A percentile compares a stretch with the other conserved stretches of the same genome.
Evolutionary conservation across 306 rosid genomes (phyloP).

Genomic region (Pueraria montana): DNA sequence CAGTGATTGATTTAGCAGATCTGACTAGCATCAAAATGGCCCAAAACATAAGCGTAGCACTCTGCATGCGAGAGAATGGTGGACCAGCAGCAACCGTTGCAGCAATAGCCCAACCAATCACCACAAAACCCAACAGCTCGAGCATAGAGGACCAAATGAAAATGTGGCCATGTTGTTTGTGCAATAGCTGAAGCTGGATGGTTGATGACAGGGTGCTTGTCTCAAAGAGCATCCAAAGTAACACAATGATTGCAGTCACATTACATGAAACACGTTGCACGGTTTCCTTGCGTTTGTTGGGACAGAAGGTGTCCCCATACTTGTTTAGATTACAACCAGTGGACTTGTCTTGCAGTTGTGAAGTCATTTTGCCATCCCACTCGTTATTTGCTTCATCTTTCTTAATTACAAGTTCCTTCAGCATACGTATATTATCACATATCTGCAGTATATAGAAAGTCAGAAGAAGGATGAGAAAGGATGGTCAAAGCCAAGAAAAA

Average conservation of each 20-base stretch:
- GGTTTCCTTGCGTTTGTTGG: background rate
- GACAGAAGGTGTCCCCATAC: background rate
- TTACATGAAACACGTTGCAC: background rate
- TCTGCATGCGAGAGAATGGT: background rate
- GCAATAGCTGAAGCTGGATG: background rate
- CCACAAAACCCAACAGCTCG: background rate
- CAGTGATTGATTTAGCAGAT: background rate
- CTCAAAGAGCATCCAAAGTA: background rate
- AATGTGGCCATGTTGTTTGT: background rate
- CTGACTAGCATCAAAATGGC: conserved; percentile 6
- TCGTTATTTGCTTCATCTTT: too few relatives aligned
- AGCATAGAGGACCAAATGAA: background rate
- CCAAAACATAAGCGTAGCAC: background rate
- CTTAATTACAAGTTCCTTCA: too few relatives aligned
- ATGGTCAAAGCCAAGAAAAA: too few relatives aligned
- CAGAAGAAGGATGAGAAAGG: too few relatives aligned
- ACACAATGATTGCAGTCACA: background rate
- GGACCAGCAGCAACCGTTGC: background rate
- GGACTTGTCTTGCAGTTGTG: too few relatives aligned
- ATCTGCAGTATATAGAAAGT: too few relatives aligned
- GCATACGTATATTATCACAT: too few relatives aligned
- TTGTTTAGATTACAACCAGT: background rate
- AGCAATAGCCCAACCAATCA: background rate
- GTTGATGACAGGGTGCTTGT: background rate
- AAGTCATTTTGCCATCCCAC: too few relatives aligned